Conservation (phyloP, 2,329 filamentous ascomycete genomes). For the Stromatinia cepivora region DNA sequence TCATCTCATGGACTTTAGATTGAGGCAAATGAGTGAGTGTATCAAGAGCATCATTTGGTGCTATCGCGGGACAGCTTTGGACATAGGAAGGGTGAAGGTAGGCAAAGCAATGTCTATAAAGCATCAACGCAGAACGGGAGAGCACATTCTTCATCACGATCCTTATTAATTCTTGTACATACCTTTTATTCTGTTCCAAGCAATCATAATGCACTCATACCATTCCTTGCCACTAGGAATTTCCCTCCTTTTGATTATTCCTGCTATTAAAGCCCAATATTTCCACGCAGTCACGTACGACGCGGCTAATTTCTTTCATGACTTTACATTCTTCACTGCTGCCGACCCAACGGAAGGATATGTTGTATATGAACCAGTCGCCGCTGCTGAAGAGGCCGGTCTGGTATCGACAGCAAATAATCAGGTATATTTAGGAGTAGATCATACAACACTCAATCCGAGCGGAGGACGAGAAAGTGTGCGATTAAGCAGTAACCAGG, state of each 20-base stretch:
- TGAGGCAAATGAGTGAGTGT: not conserved
- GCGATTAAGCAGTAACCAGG: conserved; percentile 63
- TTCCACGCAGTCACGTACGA: conserved; percentile 44
- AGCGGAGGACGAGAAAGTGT: conserved; percentile 58
- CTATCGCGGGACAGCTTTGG: not conserved
- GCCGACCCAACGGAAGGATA: conserved; percentile 66
- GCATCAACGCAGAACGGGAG: not conserved
- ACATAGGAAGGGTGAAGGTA: no score
- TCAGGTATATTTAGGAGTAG: conserved; percentile 68
- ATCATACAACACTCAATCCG: conserved; percentile 57
- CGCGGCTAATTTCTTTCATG: conserved; percentile 47
- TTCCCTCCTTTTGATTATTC: not conserved
- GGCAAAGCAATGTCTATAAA: not conserved
- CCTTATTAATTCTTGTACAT: not conserved
- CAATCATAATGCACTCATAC: not conserved
- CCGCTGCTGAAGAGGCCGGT: conserved; percentile 54
- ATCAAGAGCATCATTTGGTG: not conserved
- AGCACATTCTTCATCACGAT: not conserved
- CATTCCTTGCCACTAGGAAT: not conserved
- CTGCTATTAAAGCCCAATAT: conserved; percentile 17
- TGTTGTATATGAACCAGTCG: conserved; percentile 58
- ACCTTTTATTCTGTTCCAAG: not conserved
- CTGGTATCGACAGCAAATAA: conserved; percentile 58
- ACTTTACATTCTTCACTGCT: conserved; percentile 53
- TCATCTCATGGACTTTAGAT: not conserved